These are phyloP conservation scores for Yamadazyma mexicana DNA, from an alignment of 1,139 yeast genomes.

Conservation along the genomic window DNA sequence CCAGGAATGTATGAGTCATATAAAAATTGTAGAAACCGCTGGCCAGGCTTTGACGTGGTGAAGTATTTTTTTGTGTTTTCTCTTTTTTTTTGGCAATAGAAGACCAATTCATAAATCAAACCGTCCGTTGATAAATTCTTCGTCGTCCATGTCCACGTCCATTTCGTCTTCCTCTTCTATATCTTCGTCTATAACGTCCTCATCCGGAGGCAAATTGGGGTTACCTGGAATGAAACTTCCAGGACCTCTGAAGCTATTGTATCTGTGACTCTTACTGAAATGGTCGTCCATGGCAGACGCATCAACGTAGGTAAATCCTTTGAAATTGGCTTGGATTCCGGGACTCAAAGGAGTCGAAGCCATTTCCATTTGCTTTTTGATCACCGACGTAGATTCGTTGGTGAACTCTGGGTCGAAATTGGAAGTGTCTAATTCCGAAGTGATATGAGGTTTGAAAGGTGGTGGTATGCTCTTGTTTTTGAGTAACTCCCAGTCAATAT, in stretches of 20 bases:
- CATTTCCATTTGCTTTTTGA: slow-evolving; percentile 66
- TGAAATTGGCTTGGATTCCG: slow-evolving; percentile 92
- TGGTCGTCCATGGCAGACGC: slow-evolving; percentile 92
- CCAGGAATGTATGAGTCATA: neutral
- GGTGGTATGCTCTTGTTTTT: slow-evolving; percentile 88
- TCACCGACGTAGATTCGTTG: slow-evolving; percentile 79
- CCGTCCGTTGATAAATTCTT: slow-evolving; percentile 86
- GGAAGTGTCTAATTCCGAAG: slow-evolving; percentile 89
- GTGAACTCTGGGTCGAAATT: slow-evolving; percentile 98
- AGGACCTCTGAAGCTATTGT: slow-evolving; percentile 53
- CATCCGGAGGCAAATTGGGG: slow-evolving; percentile 78
- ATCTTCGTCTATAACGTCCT: slow-evolving; percentile 75
- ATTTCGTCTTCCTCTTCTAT: slow-evolving; percentile 59
- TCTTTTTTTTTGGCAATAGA: too few relatives aligned
- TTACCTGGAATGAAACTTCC: slow-evolving; percentile 79
- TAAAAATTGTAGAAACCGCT: neutral
- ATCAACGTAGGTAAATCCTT: slow-evolving; percentile 94
- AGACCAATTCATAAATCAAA: slow-evolving; percentile 60
- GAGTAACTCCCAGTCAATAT: slow-evolving; percentile 84
- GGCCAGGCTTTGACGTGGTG: too few relatives aligned
- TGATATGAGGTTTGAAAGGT: slow-evolving; percentile 91
- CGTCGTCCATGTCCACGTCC: slow-evolving; percentile 56
- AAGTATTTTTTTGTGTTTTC: too few relatives aligned
- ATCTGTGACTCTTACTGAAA: slow-evolving; percentile 50
- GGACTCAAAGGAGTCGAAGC: slow-evolving; percentile 86